Conservation (phyloP, 108 stramenopile species). For the Nannochloropsis salina region DNA sequence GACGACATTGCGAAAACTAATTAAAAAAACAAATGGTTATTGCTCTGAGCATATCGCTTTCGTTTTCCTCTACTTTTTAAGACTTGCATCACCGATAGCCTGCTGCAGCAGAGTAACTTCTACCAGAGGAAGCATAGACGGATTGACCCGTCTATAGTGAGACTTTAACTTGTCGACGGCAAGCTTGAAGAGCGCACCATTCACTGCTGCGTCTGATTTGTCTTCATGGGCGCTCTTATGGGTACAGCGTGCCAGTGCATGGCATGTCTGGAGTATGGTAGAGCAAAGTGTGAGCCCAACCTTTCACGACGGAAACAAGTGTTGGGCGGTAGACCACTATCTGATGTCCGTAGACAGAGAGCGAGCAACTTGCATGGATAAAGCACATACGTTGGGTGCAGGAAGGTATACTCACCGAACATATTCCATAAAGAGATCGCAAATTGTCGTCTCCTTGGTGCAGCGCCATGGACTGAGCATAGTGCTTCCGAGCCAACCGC, state of each 20-base stretch:
- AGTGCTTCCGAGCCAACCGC: conserved; percentile 45
- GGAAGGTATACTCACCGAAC: neutral
- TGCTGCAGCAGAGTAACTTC: neutral
- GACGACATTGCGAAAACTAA: too few species aligned
- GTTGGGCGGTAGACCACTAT: too few species aligned
- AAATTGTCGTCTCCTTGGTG: conserved; percentile 26
- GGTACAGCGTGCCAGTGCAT: neutral
- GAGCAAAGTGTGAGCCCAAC: too few species aligned
- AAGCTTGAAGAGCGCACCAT: neutral
- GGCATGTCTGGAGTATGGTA: neutral
- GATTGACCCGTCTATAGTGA: neutral
- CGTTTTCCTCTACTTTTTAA: too few species aligned
- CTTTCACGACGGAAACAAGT: too few species aligned
- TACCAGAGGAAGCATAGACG: neutral
- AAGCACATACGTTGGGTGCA: too few species aligned
- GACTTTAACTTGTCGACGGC: neutral
- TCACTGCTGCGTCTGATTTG: neutral
- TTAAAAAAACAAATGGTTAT: too few species aligned
- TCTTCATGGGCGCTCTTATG: neutral
- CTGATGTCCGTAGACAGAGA: too few species aligned
- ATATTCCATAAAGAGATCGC: conserved; percentile 42
- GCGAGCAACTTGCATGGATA: too few species aligned
- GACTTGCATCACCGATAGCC: neutral
- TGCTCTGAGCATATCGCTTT: too few species aligned
- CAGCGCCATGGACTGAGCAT: conserved; percentile 43